Conservation (phyloP, 768 basidiomycete genomes). For the Chalciporus pseudorubinellus region DNA sequence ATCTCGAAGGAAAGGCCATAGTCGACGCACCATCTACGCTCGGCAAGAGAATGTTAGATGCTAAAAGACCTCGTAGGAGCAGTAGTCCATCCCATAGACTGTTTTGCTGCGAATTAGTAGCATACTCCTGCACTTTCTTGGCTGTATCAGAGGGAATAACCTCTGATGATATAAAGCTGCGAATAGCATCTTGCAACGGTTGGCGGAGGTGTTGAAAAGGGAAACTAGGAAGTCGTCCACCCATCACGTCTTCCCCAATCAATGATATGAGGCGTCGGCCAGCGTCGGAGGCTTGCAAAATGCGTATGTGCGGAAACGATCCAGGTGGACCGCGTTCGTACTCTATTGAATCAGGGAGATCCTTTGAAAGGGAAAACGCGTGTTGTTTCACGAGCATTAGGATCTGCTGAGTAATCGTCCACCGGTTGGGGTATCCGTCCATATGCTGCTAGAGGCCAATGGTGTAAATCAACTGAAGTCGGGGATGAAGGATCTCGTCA, state of each 20-base stretch:
- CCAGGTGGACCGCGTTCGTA: not conserved
- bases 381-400: constrained; percentile 13
- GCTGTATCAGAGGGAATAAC: not conserved
- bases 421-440: constrained; percentile 28
- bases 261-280: not conserved
- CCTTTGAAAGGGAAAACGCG: not conserved
- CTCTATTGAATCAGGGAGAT: constrained; percentile 1
- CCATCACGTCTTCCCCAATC: constrained; percentile 6
- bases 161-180: constrained; percentile 12
- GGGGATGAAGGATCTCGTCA: constrained; percentile 25
- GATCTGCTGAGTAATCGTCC: constrained; percentile 29
- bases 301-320: constrained; percentile 9
- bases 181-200: not conserved
- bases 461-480: constrained; percentile 33
- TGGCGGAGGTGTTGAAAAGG: constrained; percentile 4
- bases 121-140: not conserved
- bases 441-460: constrained; percentile 20
- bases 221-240: constrained; percentile 7
- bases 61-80: too few relatives aligned
- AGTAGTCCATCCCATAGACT: too few relatives aligned
- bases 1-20: too few relatives aligned
- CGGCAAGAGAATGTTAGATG: too few relatives aligned
- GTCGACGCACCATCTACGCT: too few relatives aligned
- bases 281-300: not conserved
- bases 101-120: too few relatives aligned